These are phyloP conservation scores for Trametes gibbosa DNA, from an alignment of 768 basidiomycete species.

Conservation along the genomic window DNA sequence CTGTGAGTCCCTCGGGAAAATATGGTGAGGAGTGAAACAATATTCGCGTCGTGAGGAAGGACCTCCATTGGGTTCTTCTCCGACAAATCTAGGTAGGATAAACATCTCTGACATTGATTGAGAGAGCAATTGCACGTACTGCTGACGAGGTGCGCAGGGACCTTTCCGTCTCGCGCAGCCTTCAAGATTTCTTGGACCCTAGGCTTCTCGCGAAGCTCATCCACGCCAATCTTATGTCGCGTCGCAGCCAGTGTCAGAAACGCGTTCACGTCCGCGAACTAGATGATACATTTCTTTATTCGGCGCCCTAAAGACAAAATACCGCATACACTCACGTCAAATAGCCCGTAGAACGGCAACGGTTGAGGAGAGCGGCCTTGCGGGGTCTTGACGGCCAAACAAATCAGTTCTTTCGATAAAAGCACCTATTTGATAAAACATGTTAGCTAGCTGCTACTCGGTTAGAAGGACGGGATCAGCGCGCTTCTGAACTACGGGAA, in stretches of 20 bases:
- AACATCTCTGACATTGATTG: background rate
- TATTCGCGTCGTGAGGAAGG: slow-evolving; percentile 58
- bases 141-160: slow-evolving; percentile 74
- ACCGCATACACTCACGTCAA: slow-evolving; percentile 57
- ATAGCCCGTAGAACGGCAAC: slow-evolving; percentile 51
- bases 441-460: background rate
- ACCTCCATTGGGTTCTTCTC: slow-evolving; percentile 78
- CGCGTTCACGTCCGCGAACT: slow-evolving; percentile 89
- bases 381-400: slow-evolving; percentile 57
- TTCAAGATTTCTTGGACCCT: slow-evolving; percentile 67
- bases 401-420: slow-evolving; percentile 58
- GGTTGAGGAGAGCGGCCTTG: slow-evolving; percentile 22
- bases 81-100: slow-evolving; percentile 59
- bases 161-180: slow-evolving; percentile 71
- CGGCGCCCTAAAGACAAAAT: too few species aligned
- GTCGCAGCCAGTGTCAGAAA: slow-evolving; percentile 83
- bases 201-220: slow-evolving; percentile 57
- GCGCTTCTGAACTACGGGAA: too few species aligned
- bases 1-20: slow-evolving; percentile 75
- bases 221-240: slow-evolving; percentile 60
- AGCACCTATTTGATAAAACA: slow-evolving; percentile 43
- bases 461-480: too few species aligned
- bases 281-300: background rate
- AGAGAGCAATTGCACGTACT: slow-evolving; percentile 44
- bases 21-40: slow-evolving; percentile 58